These are phyloP conservation scores for Daedaleopsis nitida DNA, from an alignment of 768 basidiomycete species.

Conservation along the genomic window DNA sequence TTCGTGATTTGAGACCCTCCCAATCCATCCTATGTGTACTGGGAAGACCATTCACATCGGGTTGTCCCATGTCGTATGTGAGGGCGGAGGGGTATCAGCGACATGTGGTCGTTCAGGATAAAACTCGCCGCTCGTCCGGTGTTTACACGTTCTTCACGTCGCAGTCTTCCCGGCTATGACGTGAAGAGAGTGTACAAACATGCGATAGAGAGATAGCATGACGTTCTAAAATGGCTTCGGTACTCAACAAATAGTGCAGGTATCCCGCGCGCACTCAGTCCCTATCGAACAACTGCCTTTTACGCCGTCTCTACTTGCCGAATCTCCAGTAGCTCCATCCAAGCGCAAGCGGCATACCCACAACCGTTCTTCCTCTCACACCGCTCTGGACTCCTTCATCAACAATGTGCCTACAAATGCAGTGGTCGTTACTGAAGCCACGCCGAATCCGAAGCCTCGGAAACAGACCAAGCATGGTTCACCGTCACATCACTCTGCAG, in stretches of 20 bases:
- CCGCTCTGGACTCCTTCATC: slow-evolving; percentile 11
- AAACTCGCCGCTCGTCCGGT: no score
- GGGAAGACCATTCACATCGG: no score
- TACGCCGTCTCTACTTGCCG: slow-evolving; percentile 17
- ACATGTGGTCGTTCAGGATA: no score
- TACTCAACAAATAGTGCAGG: slow-evolving; percentile 22
- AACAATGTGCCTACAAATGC: slow-evolving; percentile 21
- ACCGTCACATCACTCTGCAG: slow-evolving; percentile 25
- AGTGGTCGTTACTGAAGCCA: slow-evolving; percentile 39
- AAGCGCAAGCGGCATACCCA: slow-evolving; percentile 45
- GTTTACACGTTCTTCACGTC: no score
- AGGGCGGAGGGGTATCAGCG: no score
- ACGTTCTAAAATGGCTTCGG: no score
- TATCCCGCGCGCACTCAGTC: slow-evolving; percentile 19
- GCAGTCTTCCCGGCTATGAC: no score
- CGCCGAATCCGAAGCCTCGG: slow-evolving; percentile 65
- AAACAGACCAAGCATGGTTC: slow-evolving; percentile 42
- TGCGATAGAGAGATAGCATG: no score
- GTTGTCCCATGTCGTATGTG: no score
- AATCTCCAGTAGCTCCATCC: slow-evolving; percentile 4
- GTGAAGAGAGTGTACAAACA: no score
- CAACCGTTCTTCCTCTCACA: slow-evolving; percentile 21
- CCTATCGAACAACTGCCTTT: slow-evolving; percentile 16
- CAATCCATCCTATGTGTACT: no score
- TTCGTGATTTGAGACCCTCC: neutral